phyloP scores from a whole-genome alignment of 108 stramenopile species.

The Fragilariopsis cylindrus region DNA sequence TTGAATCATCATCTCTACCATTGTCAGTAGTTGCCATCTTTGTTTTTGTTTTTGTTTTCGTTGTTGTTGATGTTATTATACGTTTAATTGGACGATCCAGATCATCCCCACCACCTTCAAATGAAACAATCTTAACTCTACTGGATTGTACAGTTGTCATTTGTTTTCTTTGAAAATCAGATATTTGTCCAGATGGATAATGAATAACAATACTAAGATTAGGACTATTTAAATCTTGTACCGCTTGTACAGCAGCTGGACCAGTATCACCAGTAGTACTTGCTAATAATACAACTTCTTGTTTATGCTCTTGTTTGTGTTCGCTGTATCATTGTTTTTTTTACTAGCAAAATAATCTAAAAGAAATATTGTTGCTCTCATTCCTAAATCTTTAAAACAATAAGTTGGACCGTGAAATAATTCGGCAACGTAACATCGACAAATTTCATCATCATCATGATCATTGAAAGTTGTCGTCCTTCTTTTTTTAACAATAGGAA shows the following conservation, averaged over 20 bases:
- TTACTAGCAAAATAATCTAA: constrained; percentile 63
- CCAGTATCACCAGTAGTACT: constrained; percentile 92
- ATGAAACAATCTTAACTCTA: constrained; percentile 64
- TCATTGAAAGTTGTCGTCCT: constrained; percentile 28
- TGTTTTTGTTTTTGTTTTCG: constrained; percentile 7
- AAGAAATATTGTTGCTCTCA: constrained; percentile 65
- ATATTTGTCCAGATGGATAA: constrained; percentile 87
- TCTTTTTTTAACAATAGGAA: constrained; percentile 5
- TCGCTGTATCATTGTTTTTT: constrained; percentile 24
- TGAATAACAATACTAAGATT: constrained; percentile 71
- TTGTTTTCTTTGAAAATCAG: constrained; percentile 84
- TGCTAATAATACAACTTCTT: constrained; percentile 61
- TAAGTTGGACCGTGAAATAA: constrained; percentile 91
- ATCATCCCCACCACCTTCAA: constrained; percentile 90
- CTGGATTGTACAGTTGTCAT: constrained; percentile 60
- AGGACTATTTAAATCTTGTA: constrained; percentile 57
- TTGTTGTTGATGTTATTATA: constrained; percentile 38
- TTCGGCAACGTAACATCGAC: constrained; percentile 65
- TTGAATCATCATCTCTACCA: not conserved
- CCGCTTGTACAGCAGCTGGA: constrained; percentile 89
- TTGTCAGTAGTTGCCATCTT: not conserved
- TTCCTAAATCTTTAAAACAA: constrained; percentile 93
- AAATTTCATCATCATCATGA: constrained; percentile 22
- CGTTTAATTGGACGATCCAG: constrained; percentile 89
- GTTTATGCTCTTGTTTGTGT: not conserved